Conservation (phyloP, 768 basidiomycete species). For the Krasilnikovozyma curviuscula region DNA sequence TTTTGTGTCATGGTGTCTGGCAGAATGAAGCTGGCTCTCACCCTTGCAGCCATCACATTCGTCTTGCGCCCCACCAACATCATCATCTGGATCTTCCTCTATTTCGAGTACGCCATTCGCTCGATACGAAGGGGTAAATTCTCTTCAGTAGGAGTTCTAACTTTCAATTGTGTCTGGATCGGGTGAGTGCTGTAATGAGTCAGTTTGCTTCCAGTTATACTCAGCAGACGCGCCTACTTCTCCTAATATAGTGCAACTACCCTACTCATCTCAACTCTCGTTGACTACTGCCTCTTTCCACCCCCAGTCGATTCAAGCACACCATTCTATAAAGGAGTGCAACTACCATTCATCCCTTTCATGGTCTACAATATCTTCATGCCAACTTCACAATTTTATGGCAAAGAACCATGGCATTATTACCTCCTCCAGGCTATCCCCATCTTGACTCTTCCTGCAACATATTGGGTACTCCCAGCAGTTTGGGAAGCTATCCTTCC, state of each 20-base stretch:
- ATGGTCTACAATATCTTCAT: slow-evolving; percentile 59
- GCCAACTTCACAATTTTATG: slow-evolving; percentile 75
- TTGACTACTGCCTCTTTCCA: slow-evolving; percentile 38
- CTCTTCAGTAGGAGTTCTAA: neutral
- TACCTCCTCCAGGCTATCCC: slow-evolving; percentile 74
- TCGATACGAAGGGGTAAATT: neutral
- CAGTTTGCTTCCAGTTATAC: neutral
- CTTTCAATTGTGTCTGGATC: neutral
- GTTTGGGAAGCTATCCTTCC: slow-evolving; percentile 22
- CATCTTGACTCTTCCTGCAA: slow-evolving; percentile 48
- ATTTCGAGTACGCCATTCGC: slow-evolving; percentile 33
- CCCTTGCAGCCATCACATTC: slow-evolving; percentile 57
- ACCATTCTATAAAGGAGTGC: slow-evolving; percentile 42
- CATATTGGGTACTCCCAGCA: slow-evolving; percentile 40
- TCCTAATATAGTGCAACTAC: no score
- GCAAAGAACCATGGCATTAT: slow-evolving; percentile 66
- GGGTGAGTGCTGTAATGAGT: neutral
- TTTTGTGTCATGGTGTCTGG: no score
- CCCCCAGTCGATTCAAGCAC: neutral
- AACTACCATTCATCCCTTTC: slow-evolving; percentile 66
- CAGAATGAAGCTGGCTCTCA: slow-evolving; percentile 28
- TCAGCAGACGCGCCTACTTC: neutral
- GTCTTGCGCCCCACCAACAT: slow-evolving; percentile 73
- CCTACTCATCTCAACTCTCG: slow-evolving; percentile 16
- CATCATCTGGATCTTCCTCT: slow-evolving; percentile 63